Conservation (phyloP, 2,329 filamentous ascomycete species). For the Fusarium begoniae region DNA sequence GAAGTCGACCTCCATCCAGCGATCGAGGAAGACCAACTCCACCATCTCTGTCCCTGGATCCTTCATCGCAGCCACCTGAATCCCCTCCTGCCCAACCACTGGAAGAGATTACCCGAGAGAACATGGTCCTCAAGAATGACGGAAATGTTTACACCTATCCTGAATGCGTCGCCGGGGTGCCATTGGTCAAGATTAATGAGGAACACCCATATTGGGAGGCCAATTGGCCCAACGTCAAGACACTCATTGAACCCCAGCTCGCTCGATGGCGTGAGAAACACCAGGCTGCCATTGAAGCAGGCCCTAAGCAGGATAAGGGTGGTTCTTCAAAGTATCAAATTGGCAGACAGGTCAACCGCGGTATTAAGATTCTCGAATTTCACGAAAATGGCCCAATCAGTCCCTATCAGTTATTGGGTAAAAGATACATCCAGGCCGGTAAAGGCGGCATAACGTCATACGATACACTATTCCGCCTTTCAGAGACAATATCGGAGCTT, state of each 20-base stretch:
- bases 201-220: conserved; percentile 65
- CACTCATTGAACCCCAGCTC: conserved; percentile 54
- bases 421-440: conserved; percentile 56
- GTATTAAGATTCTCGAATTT: conserved; percentile 62
- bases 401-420: conserved; percentile 65
- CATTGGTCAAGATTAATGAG: conserved; percentile 60
- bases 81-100: conserved; percentile 3
- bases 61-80: conserved; percentile 40
- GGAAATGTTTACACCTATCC: conserved; percentile 61
- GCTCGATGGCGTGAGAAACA: conserved; percentile 60
- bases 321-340: conserved; percentile 61
- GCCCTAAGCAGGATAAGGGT: conserved; percentile 46
- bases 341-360: conserved; percentile 65
- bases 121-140: conserved; percentile 58
- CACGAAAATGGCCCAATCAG: conserved; percentile 61
- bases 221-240: conserved; percentile 59
- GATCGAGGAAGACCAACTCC: conserved; percentile 44
- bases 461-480: conserved; percentile 65
- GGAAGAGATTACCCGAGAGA: conserved; percentile 56
- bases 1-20: conserved; percentile 42
- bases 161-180: conserved; percentile 62
- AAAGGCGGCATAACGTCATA: conserved; percentile 59
- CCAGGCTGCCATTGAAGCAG: conserved; percentile 48
- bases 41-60: conserved; percentile 39
- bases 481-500: conserved; percentile 63